Evolutionary conservation across 2,329 filamentous ascomycete species (phyloP).

Genomic region (Escovopsis sp.): DNA sequence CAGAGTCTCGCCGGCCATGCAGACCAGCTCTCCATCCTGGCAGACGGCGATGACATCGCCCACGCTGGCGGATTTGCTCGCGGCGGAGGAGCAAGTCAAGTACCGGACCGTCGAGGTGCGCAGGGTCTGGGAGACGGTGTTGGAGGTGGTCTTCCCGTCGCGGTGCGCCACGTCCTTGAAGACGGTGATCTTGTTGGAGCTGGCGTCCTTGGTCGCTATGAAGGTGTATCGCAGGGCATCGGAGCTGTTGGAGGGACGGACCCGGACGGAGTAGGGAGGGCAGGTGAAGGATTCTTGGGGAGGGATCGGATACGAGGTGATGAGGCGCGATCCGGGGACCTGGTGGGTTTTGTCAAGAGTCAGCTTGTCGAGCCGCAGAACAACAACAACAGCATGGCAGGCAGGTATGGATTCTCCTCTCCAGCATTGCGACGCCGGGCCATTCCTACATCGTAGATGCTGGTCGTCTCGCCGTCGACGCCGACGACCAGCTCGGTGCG

Average conservation of each 20-base stretch:
- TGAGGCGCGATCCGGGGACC: conserved; percentile 45
- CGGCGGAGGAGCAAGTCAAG: conserved; percentile 18
- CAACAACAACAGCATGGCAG: too few species aligned
- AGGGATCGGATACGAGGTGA: conserved; percentile 53
- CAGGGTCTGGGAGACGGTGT: conserved; percentile 30
- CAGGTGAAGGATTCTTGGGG: conserved; percentile 51
- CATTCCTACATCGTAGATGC: conserved; percentile 46
- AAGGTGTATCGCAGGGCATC: conserved; percentile 46
- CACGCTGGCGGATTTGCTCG: conserved; percentile 12
- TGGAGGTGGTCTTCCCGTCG: conserved; percentile 37
- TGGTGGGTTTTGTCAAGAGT: conserved; percentile 14
- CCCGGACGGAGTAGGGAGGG: conserved; percentile 42
- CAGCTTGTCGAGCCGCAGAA: neutral
- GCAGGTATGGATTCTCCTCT: too few species aligned
- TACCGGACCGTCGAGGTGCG: conserved; percentile 21
- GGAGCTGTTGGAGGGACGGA: conserved; percentile 31
- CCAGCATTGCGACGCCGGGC: too few species aligned
- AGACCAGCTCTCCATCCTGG: conserved; percentile 44
- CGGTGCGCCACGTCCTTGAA: conserved; percentile 42
- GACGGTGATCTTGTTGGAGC: conserved; percentile 37
- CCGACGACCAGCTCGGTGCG: conserved; percentile 49
- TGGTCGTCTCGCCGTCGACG: conserved; percentile 49
- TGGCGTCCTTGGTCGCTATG: conserved; percentile 36
- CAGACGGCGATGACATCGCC: conserved; percentile 40
- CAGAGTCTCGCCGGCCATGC: conserved; percentile 40